phyloP scores from a whole-genome alignment of 352 stramenopile genomes.

The Globisporangium spinosum region DNA sequence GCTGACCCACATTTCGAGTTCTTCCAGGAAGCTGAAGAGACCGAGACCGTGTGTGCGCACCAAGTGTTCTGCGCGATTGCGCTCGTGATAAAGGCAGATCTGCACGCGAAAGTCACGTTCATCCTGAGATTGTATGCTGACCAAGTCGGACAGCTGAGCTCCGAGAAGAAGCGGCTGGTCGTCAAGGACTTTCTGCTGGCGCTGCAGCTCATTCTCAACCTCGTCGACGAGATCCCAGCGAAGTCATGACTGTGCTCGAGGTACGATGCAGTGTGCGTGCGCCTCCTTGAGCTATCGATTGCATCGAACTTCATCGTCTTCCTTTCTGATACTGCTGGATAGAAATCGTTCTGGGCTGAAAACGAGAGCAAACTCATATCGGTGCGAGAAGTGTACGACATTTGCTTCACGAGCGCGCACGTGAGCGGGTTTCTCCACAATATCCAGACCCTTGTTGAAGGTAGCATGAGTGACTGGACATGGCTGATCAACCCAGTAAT shows the following conservation, averaged over 20 bases:
- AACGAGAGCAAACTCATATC: constrained; percentile 37
- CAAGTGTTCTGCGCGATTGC: constrained; percentile 56
- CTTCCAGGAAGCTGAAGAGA: constrained; percentile 35
- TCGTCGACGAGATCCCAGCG: constrained; percentile 30
- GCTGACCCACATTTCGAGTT: constrained; percentile 63
- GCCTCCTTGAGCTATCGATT: neutral
- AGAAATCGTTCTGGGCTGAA: constrained; percentile 44
- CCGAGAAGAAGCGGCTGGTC: constrained; percentile 37
- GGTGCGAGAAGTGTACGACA: constrained; percentile 41
- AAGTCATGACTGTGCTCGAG: constrained; percentile 27
- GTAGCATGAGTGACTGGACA: constrained; percentile 14
- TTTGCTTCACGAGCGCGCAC: constrained; percentile 56
- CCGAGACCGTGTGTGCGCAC: constrained; percentile 41
- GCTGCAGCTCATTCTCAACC: constrained; percentile 39
- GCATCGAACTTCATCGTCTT: too few relatives aligned
- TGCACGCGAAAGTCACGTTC: constrained; percentile 59
- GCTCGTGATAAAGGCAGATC: constrained; percentile 44
- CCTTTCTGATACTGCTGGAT: neutral
- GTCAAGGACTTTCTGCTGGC: constrained; percentile 39
- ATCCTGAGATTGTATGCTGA: constrained; percentile 59
- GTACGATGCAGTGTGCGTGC: constrained; percentile 15
- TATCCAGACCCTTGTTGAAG: constrained; percentile 42
- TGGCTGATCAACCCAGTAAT: neutral
- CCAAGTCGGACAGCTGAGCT: constrained; percentile 31
- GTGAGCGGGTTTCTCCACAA: constrained; percentile 56